phyloP scores from a whole-genome alignment of 495 filamentous ascomycete genomes.

The Bryoglossum gracile region DNA sequence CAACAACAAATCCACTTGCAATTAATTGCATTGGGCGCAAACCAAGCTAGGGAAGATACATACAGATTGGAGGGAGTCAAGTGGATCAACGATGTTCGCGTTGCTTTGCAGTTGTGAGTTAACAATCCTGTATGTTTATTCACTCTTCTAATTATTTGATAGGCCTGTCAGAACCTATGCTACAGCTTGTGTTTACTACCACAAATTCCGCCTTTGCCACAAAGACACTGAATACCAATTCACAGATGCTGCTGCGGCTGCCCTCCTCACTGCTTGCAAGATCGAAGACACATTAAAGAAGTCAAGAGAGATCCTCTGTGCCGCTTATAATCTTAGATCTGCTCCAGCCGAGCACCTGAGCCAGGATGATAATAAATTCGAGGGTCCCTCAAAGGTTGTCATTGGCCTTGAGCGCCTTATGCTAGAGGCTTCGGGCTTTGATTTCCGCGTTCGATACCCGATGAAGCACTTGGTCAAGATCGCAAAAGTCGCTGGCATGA shows the following conservation, averaged over 20 bases:
- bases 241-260: conserved; percentile 74
- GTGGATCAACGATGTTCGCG: conserved; percentile 74
- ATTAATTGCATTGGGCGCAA: conserved; percentile 45
- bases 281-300: conserved; percentile 98
- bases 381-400: conserved; percentile 62
- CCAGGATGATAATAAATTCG: conserved; percentile 84
- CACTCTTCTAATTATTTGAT: conserved; percentile 28
- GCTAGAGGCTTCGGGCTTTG: conserved; percentile 87
- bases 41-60: conserved; percentile 57
- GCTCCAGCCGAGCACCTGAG: conserved; percentile 65
- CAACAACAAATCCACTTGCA: conserved; percentile 54
- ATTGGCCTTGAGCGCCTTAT: conserved; percentile 88
- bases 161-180: conserved; percentile 73
- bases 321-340: conserved; percentile 76
- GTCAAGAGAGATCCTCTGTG: conserved; percentile 84
- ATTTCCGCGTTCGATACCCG: conserved; percentile 86
- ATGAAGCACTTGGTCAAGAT: conserved; percentile 79
- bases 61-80: conserved; percentile 68
- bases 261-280: conserved; percentile 89
- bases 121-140: background rate
- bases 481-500: conserved; percentile 38
- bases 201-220: conserved; percentile 78
- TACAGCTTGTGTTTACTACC: conserved; percentile 79
- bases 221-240: conserved; percentile 62
- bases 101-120: conserved; percentile 61